These are phyloP conservation scores for Botrytis elliptica DNA, from an alignment of 2,329 filamentous ascomycete species.

Conservation along the genomic window DNA sequence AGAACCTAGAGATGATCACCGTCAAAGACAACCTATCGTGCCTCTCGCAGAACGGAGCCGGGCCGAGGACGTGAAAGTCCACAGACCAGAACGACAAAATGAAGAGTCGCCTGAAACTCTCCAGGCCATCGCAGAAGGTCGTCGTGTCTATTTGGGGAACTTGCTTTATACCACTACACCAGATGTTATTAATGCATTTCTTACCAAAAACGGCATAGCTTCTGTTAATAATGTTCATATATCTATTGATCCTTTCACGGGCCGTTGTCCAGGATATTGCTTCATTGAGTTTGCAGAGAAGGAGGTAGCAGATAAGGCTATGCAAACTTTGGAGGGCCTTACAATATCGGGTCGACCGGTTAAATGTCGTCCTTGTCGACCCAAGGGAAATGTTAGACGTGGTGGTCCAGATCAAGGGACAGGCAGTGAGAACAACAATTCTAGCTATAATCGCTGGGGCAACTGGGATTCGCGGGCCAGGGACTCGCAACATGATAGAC, in stretches of 20 bases:
- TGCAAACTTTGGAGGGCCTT: neutral
- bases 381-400: neutral
- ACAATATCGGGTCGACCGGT: neutral
- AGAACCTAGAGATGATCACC: neutral
- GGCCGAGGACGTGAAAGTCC: neutral
- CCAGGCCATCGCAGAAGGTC: neutral
- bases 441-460: constrained; percentile 1
- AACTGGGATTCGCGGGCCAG: neutral
- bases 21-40: constrained; percentile 9
- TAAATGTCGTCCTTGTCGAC: neutral
- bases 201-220: neutral
- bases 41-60: neutral
- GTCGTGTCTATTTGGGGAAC: constrained; percentile 12
- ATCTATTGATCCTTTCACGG: neutral
- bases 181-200: neutral
- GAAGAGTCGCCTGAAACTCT: neutral
- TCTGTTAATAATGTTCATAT: neutral
- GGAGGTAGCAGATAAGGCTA: neutral
- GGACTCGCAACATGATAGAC: neutral
- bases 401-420: neutral
- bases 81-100: neutral
- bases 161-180: neutral
- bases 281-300: constrained; percentile 13
- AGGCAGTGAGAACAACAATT: neutral
- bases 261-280: constrained; percentile 3